These are phyloP conservation scores for Lignosus rhinocerotis DNA, from an alignment of 1,284 basidiomycete genomes.

Conservation along the genomic window DNA sequence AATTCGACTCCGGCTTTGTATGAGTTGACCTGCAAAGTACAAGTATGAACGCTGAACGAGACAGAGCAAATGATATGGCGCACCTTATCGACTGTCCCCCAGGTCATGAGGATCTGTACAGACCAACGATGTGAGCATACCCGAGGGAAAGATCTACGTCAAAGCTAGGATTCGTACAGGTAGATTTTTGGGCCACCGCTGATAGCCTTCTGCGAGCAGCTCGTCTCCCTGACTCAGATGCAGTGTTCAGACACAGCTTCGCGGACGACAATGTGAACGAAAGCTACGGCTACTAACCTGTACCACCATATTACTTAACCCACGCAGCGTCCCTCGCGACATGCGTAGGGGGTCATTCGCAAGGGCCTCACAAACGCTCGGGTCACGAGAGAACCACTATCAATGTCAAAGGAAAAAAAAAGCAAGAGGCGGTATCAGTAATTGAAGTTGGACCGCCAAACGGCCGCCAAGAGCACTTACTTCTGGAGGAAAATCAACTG, in stretches of 20 bases:
- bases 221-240: conserved; percentile 52
- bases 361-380: conserved; percentile 53
- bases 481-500: conserved; percentile 56
- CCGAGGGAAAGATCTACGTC: not conserved
- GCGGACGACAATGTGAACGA: not conserved
- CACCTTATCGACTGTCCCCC: conserved; percentile 77
- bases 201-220: conserved; percentile 53
- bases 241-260: too few relatives aligned
- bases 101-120: conserved; percentile 58
- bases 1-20: conserved; percentile 61
- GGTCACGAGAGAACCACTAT: conserved; percentile 71
- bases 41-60: too few relatives aligned
- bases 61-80: not conserved
- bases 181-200: conserved; percentile 70
- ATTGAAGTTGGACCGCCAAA: not conserved
- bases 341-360: conserved; percentile 69
- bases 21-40: conserved; percentile 53
- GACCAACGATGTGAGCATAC: not conserved
- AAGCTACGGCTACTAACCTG: conserved; percentile 43
- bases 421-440: not conserved
- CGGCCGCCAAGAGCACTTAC: conserved; percentile 36
- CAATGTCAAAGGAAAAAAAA: too few relatives aligned
- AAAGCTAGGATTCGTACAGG: conserved; percentile 46
- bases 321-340: conserved; percentile 58
- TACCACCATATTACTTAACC: conserved; percentile 72